These are phyloP conservation scores for Colletotrichum noveboracense DNA, from an alignment of 2,329 filamentous ascomycete genomes.

Conservation along the genomic window DNA sequence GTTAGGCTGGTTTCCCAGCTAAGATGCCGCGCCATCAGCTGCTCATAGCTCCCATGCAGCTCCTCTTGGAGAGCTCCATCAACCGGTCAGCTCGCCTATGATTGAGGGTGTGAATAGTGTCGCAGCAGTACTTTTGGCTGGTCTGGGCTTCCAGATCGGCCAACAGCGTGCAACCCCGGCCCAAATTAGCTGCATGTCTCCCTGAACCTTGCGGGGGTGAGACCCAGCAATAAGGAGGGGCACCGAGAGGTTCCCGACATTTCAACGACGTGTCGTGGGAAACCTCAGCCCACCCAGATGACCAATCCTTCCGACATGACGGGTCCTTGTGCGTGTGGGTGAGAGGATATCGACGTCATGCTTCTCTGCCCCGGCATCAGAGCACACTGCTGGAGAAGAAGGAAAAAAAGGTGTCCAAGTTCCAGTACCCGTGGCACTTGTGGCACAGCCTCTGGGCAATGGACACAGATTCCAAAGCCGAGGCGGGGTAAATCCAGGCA, in stretches of 20 bases:
- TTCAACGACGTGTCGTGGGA: not conserved
- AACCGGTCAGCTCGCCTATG: not conserved
- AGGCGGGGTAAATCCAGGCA: constrained; percentile 10
- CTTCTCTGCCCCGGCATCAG: not conserved
- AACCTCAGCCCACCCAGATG: constrained; percentile 16
- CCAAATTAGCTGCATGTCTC: constrained; percentile 1
- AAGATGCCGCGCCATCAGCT: not conserved
- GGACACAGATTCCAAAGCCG: not conserved
- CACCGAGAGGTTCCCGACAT: not conserved
- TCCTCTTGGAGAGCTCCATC: not conserved
- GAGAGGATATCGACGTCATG: constrained; percentile 17
- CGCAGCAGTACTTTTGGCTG: not conserved
- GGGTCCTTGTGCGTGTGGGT: constrained; percentile 10
- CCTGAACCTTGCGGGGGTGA: constrained; percentile 4
- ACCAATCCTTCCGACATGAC: constrained; percentile 9
- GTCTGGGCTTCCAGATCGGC: constrained; percentile 4
- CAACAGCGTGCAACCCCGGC: not conserved
- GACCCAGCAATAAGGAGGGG: not conserved
- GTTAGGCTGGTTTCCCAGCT: not conserved
- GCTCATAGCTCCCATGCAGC: not conserved
- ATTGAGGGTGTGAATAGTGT: not conserved
- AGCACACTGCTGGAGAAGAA: not conserved
- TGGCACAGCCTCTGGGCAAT: not conserved
- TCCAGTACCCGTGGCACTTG: not conserved
- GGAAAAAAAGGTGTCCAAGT: not conserved